phyloP scores from a whole-genome alignment of 2,329 filamentous ascomycete species.

The Phaeosphaeriaceae sp. region DNA sequence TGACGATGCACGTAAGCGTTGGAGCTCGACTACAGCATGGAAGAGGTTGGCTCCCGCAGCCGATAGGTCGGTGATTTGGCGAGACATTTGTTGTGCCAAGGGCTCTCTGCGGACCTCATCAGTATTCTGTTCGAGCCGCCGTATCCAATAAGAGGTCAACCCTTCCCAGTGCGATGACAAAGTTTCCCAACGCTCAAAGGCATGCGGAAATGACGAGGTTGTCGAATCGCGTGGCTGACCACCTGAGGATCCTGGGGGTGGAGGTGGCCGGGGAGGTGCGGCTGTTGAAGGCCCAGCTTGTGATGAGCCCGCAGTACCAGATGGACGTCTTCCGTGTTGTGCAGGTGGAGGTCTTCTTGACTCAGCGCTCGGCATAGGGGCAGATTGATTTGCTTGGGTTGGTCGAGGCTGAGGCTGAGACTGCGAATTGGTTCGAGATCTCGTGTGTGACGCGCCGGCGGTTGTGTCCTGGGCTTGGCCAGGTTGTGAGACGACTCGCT shows the following conservation, averaged over 20 bases:
- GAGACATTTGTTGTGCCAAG: constrained; percentile 84
- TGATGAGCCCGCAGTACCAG: constrained; percentile 40
- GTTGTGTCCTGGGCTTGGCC: constrained; percentile 33
- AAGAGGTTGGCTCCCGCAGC: constrained; percentile 96
- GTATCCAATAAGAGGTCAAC: constrained; percentile 96
- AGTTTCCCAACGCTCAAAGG: constrained; percentile 97
- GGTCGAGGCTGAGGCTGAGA: constrained; percentile 47
- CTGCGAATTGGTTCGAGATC: constrained; percentile 43
- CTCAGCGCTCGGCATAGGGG: constrained; percentile 29
- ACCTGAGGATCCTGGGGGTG: constrained; percentile 33
- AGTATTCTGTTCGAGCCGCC: constrained; percentile 87
- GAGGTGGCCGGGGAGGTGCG: constrained; percentile 37
- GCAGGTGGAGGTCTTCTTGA: constrained; percentile 40
- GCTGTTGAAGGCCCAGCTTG: constrained; percentile 38
- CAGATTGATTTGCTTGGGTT: constrained; percentile 33
- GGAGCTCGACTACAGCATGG: constrained; percentile 94
- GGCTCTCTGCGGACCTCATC: constrained; percentile 84
- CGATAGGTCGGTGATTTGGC: constrained; percentile 96
- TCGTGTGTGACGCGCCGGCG: constrained; percentile 36
- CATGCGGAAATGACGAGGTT: constrained; percentile 84
- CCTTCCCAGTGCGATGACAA: constrained; percentile 98
- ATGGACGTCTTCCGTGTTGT: constrained; percentile 42
- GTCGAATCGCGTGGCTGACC: constrained; percentile 46
- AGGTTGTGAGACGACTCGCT: constrained; percentile 32
- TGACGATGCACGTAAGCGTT: constrained; percentile 90